Conservation (phyloP, 179 eudicot genomes). For the Camellia oleifera region DNA sequence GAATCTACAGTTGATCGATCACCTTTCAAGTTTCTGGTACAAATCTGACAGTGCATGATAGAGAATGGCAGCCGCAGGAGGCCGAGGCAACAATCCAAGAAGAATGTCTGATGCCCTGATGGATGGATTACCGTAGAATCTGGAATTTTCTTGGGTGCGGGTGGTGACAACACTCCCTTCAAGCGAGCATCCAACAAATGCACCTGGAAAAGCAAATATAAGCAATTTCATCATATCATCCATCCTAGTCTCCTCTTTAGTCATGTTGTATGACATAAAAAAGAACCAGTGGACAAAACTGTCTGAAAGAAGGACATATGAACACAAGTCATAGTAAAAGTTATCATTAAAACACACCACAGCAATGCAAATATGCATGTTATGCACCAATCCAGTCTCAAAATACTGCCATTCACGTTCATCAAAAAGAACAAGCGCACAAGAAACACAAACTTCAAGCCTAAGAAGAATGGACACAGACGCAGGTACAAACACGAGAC, state of each 20-base stretch:
- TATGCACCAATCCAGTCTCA: too few relatives aligned
- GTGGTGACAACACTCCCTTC: slow-evolving; percentile 77
- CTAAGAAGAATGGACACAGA: too few relatives aligned
- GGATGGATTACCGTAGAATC: slow-evolving; percentile 72
- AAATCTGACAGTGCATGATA: slow-evolving; percentile 62
- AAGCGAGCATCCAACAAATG: slow-evolving; percentile 83
- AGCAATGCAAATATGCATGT: too few relatives aligned
- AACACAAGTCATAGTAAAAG: too few relatives aligned
- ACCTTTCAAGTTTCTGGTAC: slow-evolving; percentile 42
- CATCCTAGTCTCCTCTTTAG: too few relatives aligned
- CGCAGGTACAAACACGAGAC: too few relatives aligned
- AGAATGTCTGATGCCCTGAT: slow-evolving; percentile 64
- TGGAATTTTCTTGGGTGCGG: slow-evolving; percentile 54
- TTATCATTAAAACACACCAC: background rate
- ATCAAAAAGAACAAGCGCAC: too few relatives aligned
- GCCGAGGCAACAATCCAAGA: slow-evolving; percentile 64
- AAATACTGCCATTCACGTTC: too few relatives aligned
- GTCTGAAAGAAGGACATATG: too few relatives aligned
- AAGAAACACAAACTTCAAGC: too few relatives aligned
- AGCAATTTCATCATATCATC: background rate
- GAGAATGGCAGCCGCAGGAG: slow-evolving; percentile 76
- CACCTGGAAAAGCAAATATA: slow-evolving; percentile 43
- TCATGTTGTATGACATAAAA: too few relatives aligned
- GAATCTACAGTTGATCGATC: slow-evolving; percentile 5
- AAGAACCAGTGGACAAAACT: too few relatives aligned